Evolutionary conservation across 2,329 filamentous ascomycete genomes (phyloP), one percentile per base, ranked within the genome.

Genomic region (Cladophialophora chaetospira): DNA sequence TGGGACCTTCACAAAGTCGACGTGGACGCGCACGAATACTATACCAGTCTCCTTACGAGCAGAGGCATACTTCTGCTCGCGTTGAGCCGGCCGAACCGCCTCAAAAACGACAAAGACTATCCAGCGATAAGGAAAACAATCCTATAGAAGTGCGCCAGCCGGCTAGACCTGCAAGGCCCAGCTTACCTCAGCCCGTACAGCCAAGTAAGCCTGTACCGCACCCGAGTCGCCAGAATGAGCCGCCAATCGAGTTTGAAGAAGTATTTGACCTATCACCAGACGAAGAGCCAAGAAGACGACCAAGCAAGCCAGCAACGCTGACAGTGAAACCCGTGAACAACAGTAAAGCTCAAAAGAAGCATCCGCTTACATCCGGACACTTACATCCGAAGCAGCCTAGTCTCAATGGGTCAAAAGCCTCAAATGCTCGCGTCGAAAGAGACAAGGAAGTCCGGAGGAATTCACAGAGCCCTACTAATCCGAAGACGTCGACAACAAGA

Each of bases 31-130:
- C 86, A 2, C 63, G 77, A 2, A 67, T 86, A 3, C 79, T 83
- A 0, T 72, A 68, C 5, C 79, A 80, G 50, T 89, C 88, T 1
- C 88, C 88, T 0, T 90, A 84, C 60, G 87, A 91, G 62, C 74
- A 82, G 53, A 74, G 80, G 33, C 76, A 79, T 26, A 17, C 52
- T 8, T 21, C 45, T 38, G 50, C 40, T 29, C 51, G 57, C 10
- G 31, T 28, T 15, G 61, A 61, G 15, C 29, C 33, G 15, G 54
- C 36, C 4, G 69, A 70, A 51, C 67, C 68, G 31, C 61, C 71
- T 3, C 51, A 65, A 4, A 77, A 77, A 62, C 70, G 71, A 29
- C 67, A 65, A 43, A 71, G 63, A 51, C 60, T 64, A 17, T 55
- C 53, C n/a, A 52, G 66, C 6, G 47, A 52, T 23, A 57, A 63